A percentile compares a stretch with the other conserved stretches of the same genome.
Evolutionary conservation across 441 rosid genomes (phyloP).

Genomic region (Pelargonium cotyledonis): DNA sequence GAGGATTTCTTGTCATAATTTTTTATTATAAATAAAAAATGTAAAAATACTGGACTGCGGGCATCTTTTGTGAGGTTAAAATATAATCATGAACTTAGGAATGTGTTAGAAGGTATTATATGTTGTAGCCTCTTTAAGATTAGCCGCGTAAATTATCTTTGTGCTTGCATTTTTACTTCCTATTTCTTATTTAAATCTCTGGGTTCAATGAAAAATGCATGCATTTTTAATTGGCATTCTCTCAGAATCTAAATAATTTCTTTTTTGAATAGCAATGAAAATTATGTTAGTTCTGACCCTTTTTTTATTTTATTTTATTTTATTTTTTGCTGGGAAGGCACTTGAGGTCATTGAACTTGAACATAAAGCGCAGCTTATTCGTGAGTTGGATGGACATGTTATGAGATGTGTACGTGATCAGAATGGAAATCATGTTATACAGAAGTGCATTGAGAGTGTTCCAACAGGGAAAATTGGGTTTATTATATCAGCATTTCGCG

Average conservation of each 20-base stretch:
- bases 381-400: conserved; percentile 89
- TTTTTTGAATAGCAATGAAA: background rate
- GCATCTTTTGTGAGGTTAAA: background rate
- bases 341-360: conserved; percentile 93
- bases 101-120: background rate
- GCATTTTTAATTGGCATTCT: no score
- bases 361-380: conserved; percentile 67
- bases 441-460: conserved; percentile 84
- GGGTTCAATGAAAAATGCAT: no score
- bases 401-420: conserved; percentile 94
- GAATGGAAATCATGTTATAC: conserved; percentile 96
- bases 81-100: background rate
- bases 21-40: no score
- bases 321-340: conserved; percentile 44
- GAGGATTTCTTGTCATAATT: background rate
- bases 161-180: no score
- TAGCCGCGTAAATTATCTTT: no score
- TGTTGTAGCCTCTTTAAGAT: background rate
- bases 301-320: background rate
- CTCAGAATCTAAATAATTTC: background rate
- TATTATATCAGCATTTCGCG: conserved; percentile 71
- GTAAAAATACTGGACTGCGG: background rate
- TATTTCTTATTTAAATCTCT: no score
- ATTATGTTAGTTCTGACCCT: background rate
- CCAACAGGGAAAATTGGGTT: conserved; percentile 71